phyloP scores from a whole-genome alignment of 148 eudicot genomes.

The Rhododendron henanense region DNA sequence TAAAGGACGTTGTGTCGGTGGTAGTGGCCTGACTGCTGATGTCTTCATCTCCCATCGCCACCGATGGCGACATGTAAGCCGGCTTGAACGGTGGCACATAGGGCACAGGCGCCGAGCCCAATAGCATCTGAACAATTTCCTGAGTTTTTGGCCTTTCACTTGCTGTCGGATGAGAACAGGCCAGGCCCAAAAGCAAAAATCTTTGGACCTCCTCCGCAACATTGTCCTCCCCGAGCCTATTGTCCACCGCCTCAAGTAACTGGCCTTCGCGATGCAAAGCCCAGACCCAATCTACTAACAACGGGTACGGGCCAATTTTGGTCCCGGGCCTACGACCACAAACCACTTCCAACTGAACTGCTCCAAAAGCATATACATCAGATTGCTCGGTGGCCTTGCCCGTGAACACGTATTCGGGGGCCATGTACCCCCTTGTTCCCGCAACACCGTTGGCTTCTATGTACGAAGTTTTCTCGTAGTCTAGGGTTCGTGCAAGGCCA shows the following conservation, averaged over 20 bases:
- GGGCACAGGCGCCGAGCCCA: conserved; percentile 48
- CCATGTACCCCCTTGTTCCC: conserved; percentile 85
- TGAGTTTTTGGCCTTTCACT: conserved; percentile 58
- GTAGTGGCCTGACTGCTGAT: no score
- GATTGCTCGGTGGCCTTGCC: conserved; percentile 64
- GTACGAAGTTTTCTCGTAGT: conserved; percentile 58
- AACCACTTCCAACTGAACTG: conserved; percentile 50
- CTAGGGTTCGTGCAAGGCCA: conserved; percentile 79
- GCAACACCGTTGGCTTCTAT: conserved; percentile 63
- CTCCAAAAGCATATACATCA: neutral
- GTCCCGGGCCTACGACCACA: conserved; percentile 63
- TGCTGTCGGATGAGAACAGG: conserved; percentile 67
- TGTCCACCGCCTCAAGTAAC: conserved; percentile 54
- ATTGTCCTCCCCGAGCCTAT: conserved; percentile 40
- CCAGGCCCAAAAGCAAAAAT: conserved; percentile 56
- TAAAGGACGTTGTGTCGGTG: neutral
- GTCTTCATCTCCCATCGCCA: conserved; percentile 17
- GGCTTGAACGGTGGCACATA: conserved; percentile 73
- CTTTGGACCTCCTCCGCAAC: conserved; percentile 54
- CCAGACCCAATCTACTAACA: conserved; percentile 86
- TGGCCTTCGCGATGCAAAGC: conserved; percentile 54
- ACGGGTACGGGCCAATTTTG: conserved; percentile 35
- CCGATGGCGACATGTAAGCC: conserved; percentile 63
- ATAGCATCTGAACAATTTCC: conserved; percentile 48
- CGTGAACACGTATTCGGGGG: conserved; percentile 82